Conservation (phyloP, 208 protist genomes). For the Histomonas meleagridis region DNA sequence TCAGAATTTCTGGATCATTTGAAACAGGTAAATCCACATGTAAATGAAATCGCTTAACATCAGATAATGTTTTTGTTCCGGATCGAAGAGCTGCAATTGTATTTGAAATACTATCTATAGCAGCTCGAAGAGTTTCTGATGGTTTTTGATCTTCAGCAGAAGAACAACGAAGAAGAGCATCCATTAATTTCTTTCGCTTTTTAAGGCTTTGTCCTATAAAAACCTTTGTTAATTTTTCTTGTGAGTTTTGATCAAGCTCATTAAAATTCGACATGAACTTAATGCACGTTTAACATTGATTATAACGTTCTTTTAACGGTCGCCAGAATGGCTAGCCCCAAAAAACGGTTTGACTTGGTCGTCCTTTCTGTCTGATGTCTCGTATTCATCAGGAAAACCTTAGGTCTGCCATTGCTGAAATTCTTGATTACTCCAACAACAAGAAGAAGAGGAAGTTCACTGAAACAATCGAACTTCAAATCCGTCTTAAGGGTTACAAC, state of each 20-base stretch:
- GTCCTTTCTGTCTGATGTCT: too few relatives aligned
- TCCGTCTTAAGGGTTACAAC: constrained; percentile 98
- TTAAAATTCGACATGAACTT: too few relatives aligned
- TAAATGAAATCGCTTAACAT: constrained; percentile 14
- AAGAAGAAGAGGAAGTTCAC: constrained; percentile 75
- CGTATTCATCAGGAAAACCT: constrained; percentile 8
- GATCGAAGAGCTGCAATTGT: not conserved
- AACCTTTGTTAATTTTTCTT: not conserved
- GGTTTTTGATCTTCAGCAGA: not conserved
- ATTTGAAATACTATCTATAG: not conserved
- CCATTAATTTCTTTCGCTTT: constrained; percentile 1
- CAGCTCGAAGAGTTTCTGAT: not conserved
- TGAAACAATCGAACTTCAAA: constrained; percentile 94
- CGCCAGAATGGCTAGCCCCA: too few relatives aligned
- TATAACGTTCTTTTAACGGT: too few relatives aligned
- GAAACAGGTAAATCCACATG: not conserved
- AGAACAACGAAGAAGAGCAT: not conserved
- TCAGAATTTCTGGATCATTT: not conserved
- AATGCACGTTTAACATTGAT: too few relatives aligned
- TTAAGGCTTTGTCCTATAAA: not conserved
- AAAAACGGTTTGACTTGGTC: too few relatives aligned
- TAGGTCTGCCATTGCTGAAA: not conserved
- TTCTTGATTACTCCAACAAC: constrained; percentile 43
- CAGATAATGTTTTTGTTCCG: not conserved
- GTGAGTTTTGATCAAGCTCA: not conserved